Percentiles rank a stretch among this genome's conserved stretches.
Evolutionary conservation across 768 basidiomycete genomes (phyloP).

Genomic region (Vararia minispora): DNA sequence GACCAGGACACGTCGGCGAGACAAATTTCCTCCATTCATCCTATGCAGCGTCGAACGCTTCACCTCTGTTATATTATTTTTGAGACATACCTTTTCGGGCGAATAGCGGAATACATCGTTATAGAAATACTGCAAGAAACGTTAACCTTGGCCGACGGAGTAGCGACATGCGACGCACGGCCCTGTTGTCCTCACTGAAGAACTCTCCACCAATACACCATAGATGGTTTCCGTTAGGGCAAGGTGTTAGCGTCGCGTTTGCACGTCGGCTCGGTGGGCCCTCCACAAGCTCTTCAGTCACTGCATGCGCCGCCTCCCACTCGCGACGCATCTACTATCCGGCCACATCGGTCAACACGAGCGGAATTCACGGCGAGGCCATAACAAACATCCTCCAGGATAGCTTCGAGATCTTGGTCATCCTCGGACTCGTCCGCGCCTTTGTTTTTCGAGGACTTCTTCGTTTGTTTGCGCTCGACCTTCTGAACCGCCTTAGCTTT

Average conservation of each 20-base stretch:
- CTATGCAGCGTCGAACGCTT: constrained; percentile 20
- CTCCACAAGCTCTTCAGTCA: constrained; percentile 77
- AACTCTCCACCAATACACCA: constrained; percentile 85
- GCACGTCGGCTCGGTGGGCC: constrained; percentile 77
- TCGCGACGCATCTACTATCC: constrained; percentile 62
- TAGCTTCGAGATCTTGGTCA: constrained; percentile 72
- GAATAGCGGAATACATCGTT: constrained; percentile 82
- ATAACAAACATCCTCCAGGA: constrained; percentile 59
- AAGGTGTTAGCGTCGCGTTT: constrained; percentile 72
- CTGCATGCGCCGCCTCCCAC: constrained; percentile 73
- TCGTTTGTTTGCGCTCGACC: constrained; percentile 54
- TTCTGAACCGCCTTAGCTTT: constrained; percentile 61
- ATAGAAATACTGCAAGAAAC: constrained; percentile 56
- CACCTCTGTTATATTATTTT: background rate
- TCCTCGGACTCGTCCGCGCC: constrained; percentile 47
- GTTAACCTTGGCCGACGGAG: background rate
- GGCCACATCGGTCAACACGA: constrained; percentile 1
- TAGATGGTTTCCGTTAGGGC: constrained; percentile 69
- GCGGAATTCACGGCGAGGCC: background rate
- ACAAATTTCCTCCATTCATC: constrained; percentile 87
- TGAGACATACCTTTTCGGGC: constrained; percentile 53
- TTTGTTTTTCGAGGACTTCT: constrained; percentile 41
- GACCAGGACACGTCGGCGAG: constrained; percentile 77
- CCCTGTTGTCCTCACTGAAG: constrained; percentile 77
- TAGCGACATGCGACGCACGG: constrained; percentile 31